These are phyloP conservation scores for Plasmodium inui DNA, from an alignment of 169 alveolate species.

Conservation along the genomic window DNA sequence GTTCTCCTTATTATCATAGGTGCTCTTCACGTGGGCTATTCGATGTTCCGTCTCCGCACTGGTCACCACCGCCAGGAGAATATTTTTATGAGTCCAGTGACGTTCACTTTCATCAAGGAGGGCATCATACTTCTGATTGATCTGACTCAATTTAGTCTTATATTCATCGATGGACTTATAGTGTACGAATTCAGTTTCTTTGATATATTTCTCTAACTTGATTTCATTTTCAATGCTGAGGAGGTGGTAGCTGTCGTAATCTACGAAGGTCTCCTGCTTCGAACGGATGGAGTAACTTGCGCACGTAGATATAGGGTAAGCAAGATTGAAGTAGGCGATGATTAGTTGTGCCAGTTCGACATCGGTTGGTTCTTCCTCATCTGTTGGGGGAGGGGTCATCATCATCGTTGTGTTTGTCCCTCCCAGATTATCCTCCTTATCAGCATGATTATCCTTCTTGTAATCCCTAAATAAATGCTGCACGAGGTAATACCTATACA, in stretches of 20 bases:
- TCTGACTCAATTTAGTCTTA: slow-evolving; percentile 18
- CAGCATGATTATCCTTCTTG: not conserved
- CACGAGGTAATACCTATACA: slow-evolving; percentile 24
- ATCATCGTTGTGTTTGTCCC: not conserved
- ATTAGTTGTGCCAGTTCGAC: not conserved
- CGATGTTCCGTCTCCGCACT: slow-evolving; percentile 44
- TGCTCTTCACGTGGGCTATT: slow-evolving; percentile 39
- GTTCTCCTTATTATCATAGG: slow-evolving; percentile 51
- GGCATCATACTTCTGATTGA: slow-evolving; percentile 44
- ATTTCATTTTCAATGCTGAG: slow-evolving; percentile 44
- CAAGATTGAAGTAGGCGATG: slow-evolving; percentile 12
- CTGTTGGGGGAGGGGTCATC: not conserved
- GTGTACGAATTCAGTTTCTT: slow-evolving; percentile 25
- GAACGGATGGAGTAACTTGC: slow-evolving; percentile 40
- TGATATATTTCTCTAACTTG: slow-evolving; percentile 35
- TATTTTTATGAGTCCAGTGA: slow-evolving; percentile 23
- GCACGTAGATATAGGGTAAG: slow-evolving; percentile 45
- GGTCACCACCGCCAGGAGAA: slow-evolving; percentile 30
- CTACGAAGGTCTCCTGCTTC: not conserved
- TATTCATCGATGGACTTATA: slow-evolving; percentile 48
- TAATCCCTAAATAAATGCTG: slow-evolving; percentile 11
- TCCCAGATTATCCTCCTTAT: not conserved
- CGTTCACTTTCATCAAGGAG: slow-evolving; percentile 31
- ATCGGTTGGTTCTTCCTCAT: not conserved
- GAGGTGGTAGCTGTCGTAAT: slow-evolving; percentile 31